A percentile compares a stretch with the other conserved stretches of the same genome.
phyloP scores from a whole-genome alignment of 139 green algal genomes.

The Coccomyxa sp. region DNA sequence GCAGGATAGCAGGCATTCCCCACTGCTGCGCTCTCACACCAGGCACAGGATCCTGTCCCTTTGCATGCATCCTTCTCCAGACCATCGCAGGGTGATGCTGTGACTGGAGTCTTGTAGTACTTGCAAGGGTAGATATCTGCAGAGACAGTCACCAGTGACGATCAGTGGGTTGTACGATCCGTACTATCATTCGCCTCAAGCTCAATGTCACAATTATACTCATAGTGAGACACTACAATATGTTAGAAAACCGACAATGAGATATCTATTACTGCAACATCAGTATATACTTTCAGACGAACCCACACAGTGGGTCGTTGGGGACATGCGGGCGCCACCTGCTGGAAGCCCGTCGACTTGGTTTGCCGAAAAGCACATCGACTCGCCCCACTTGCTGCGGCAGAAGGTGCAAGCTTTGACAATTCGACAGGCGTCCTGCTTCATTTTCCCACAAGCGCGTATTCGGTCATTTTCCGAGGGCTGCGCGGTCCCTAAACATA shows the following conservation, averaged over 20 bases:
- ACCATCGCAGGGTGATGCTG: neutral
- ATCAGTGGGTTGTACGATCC: no score
- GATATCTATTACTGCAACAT: no score
- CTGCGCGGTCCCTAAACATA: neutral
- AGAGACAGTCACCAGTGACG: no score
- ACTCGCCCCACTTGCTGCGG: neutral
- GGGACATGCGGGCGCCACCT: neutral
- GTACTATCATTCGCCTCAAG: no score
- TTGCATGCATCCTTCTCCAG: neutral
- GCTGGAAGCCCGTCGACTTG: neutral
- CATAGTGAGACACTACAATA: no score
- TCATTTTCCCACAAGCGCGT: neutral
- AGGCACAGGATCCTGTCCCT: neutral
- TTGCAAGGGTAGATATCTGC: neutral
- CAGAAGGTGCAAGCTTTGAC: neutral
- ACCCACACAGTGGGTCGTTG: no score
- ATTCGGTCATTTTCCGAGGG: neutral
- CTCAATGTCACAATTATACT: no score
- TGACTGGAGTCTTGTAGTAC: neutral
- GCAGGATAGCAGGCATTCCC: neutral
- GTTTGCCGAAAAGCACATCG: neutral
- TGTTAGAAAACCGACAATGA: no score
- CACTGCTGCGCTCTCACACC: neutral
- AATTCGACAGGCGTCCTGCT: neutral
- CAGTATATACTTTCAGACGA: no score